These are phyloP conservation scores for Alternaria sp. DNA, from an alignment of 2,329 filamentous ascomycete genomes.

Conservation along the genomic window DNA sequence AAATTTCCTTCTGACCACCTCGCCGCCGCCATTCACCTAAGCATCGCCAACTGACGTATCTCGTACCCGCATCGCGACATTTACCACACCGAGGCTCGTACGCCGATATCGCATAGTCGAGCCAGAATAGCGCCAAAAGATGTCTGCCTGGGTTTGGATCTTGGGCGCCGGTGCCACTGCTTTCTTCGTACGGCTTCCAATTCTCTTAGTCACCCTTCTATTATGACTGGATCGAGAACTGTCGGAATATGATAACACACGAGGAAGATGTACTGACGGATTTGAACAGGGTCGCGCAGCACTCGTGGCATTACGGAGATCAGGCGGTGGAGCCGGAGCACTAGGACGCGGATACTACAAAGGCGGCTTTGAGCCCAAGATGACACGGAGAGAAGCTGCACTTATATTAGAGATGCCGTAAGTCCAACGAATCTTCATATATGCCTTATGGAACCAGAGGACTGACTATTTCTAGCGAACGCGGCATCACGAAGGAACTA, in stretches of 20 bases:
- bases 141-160: conserved; percentile 67
- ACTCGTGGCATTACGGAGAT: conserved; percentile 85
- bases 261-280: neutral
- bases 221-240: neutral
- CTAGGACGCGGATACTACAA: conserved; percentile 96
- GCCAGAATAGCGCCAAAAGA: conserved; percentile 14
- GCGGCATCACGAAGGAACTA: conserved; percentile 87
- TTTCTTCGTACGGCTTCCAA: conserved; percentile 61
- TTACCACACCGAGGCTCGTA: too few species aligned
- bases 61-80: too few species aligned
- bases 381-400: conserved; percentile 90
- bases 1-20: conserved; percentile 13
- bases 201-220: neutral
- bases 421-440: conserved; percentile 30
- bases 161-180: conserved; percentile 69
- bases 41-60: neutral
- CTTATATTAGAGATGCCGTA: conserved; percentile 92
- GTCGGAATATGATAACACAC: fast-evolving
- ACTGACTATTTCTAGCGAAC: conserved; percentile 66
- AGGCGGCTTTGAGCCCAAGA: conserved; percentile 94
- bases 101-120: neutral
- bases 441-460: neutral
- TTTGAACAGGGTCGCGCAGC: conserved; percentile 81
- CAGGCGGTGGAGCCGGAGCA: conserved; percentile 70
- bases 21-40: conserved; percentile 5